Evolutionary conservation across 306 rosid species (phyloP), one percentile per base, ranked within the genome.

Genomic region (Citrullus colocynthis): DNA sequence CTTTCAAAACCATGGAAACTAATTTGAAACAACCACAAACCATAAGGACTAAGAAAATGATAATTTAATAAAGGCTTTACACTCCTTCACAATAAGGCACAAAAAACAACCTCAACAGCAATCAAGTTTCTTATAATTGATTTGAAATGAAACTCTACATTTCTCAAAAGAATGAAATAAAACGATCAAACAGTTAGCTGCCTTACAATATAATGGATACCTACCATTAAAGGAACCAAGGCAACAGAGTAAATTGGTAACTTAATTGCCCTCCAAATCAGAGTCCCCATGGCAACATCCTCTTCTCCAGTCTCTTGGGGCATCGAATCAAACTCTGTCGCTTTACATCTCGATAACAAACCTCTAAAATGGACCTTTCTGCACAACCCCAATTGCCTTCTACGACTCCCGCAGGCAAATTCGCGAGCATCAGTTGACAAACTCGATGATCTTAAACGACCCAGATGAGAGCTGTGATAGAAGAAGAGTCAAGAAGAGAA

Each of bases 171-270:
- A 45, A 5, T 0, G 57, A 13, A 13, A 70, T 7, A 51, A 72
- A 72, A 72, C 3, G 6, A 70, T 14, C 7, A 18, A 13, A 60
- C n/a, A 51, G n/a, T 34, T 16, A 28, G 44, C 64, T 3, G 24
- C 41, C 20, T 20, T 44, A 59, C 30, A 72, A 4, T 58, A 54
- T 37, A 64, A 64, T 74, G 36, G 9, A 80, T 34, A 77, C 96
- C 83, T 63, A 94, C 98, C 39, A 96, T 89, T 82, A 94, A 90
- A 83, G 98, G 98, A 82, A 94, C 82, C 20, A 90, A 80, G 15
- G 97, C 97, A 82, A 94, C 98, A 36, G 93, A 90, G 86, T 91
- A 94, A 37, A 94, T 91, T 16, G 98, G 97, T 76, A 94, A 80
- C 82, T 94, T 94, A 28, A 86, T 45, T 12, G 96, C 98, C 78